These are phyloP conservation scores for Carex arenaria DNA, from an alignment of 202 grass and related monocot species.

Conservation along the genomic window DNA sequence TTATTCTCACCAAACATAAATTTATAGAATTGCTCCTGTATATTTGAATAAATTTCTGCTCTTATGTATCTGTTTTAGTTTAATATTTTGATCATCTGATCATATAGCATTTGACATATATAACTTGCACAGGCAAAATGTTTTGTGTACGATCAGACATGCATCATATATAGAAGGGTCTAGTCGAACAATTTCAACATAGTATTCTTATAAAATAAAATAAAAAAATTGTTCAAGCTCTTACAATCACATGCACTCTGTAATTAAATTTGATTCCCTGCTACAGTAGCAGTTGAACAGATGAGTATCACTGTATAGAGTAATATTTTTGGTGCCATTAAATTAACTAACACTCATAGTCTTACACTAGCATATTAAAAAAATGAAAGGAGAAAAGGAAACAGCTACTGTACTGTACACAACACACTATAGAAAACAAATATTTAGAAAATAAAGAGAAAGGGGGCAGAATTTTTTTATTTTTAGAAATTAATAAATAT, in stretches of 20 bases:
- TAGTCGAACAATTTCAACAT: background rate
- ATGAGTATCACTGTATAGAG: conserved; percentile 1
- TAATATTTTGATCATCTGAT: background rate
- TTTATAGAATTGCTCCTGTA: background rate
- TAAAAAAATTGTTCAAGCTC: background rate
- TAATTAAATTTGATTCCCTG: conserved; percentile 16
- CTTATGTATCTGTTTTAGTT: background rate
- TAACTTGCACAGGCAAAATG: background rate
- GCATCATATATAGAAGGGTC: background rate
- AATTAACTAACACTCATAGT: background rate
- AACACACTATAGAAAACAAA: background rate
- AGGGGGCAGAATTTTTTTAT: background rate
- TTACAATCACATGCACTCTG: conserved; percentile 6
- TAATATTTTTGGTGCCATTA: background rate
- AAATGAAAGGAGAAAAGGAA: background rate
- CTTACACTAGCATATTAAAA: background rate
- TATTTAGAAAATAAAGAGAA: background rate
- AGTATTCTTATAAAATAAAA: background rate
- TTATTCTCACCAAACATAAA: background rate
- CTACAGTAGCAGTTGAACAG: conserved; percentile 12
- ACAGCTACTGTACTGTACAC: background rate
- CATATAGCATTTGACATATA: background rate
- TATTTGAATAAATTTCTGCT: background rate
- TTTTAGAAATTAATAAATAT: too few species aligned
- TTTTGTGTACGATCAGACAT: background rate